These are phyloP conservation scores for Candida yuanshanica DNA, from an alignment of 805 yeast species.

Conservation along the genomic window DNA sequence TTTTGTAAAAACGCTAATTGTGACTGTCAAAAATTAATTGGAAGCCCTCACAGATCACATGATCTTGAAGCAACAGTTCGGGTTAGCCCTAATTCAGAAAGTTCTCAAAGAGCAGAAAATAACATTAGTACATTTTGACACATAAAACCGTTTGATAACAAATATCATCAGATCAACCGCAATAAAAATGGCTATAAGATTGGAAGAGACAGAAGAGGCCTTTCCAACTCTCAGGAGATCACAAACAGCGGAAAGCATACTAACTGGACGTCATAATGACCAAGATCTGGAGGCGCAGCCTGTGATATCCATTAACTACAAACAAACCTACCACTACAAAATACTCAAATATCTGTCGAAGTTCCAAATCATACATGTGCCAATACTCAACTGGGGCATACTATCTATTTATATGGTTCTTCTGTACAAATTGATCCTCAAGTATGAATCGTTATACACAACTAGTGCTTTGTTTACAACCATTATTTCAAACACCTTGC, in stretches of 20 bases:
- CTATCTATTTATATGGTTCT: slow-evolving; percentile 43
- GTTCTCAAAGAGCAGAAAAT: background rate
- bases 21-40: background rate
- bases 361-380: slow-evolving; percentile 41
- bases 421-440: slow-evolving; percentile 47
- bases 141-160: background rate
- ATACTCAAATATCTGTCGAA: slow-evolving; percentile 18
- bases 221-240: background rate
- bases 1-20: too few species aligned
- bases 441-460: slow-evolving; percentile 56
- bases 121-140: background rate
- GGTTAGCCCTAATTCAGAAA: background rate
- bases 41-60: slow-evolving; percentile 1
- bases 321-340: slow-evolving; percentile 14
- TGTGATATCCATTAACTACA: slow-evolving; percentile 5
- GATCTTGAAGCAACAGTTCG: background rate
- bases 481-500: slow-evolving; percentile 68
- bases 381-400: slow-evolving; percentile 51
- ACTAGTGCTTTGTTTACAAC: slow-evolving; percentile 70
- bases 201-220: background rate
- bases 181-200: background rate
- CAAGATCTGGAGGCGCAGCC: slow-evolving; percentile 3
- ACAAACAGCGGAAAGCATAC: background rate
- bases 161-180: background rate
- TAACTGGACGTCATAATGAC: background rate